Base-by-base conservation (phyloP, 2,329 filamentous ascomycete genomes). In the Tolypocladium amazonense region DNA sequence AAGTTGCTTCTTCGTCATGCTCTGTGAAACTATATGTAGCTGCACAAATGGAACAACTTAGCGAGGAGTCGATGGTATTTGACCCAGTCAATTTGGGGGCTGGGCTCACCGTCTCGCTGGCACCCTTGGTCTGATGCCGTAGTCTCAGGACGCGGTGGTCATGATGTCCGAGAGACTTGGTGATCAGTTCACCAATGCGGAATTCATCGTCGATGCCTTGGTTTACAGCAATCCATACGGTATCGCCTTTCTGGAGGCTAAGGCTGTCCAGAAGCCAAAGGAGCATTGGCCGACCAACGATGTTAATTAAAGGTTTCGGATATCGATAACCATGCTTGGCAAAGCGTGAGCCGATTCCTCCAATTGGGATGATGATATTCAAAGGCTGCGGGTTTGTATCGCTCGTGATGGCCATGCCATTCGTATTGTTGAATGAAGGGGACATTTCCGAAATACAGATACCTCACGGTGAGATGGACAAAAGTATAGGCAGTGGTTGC, bases 261-360 rank as follows among this genome's bases (percentile, higher is more conserved):
- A 70, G 61, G 59, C 66, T 68, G 55, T 70, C 68, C 45, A 70
- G 66, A n/a, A 70, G 60, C 67, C 68, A 69, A 35, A 69, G 58
- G 50, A 70, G 63, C 68, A 70, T 70, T 8, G 68, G 68, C 27
- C 66, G 65, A 37, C 69, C 69, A 33, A 70, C 67, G 33, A 71
- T 70, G 62, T 71, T 71, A 64, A 71, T 70, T 20, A 71, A 62
- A 5, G 69, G 69, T 58, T 71, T 70, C 8, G 69, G 69, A 59
- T 65, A 70, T 41, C 69, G 67, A 58, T 70, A 71, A 12, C 69
- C 69, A 60, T 69, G 62, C 45, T 67, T 65, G 27, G 66, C 65
- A 50, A 72, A 72, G 20, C 70, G 65, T 6, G 67, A 67, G 33
- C 70, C 70, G 30, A 70, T 67, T 45, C 70, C 68, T 37, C 69